These are phyloP conservation scores for Quercus mongolica DNA, from an alignment of 306 rosid species.

Conservation along the genomic window DNA sequence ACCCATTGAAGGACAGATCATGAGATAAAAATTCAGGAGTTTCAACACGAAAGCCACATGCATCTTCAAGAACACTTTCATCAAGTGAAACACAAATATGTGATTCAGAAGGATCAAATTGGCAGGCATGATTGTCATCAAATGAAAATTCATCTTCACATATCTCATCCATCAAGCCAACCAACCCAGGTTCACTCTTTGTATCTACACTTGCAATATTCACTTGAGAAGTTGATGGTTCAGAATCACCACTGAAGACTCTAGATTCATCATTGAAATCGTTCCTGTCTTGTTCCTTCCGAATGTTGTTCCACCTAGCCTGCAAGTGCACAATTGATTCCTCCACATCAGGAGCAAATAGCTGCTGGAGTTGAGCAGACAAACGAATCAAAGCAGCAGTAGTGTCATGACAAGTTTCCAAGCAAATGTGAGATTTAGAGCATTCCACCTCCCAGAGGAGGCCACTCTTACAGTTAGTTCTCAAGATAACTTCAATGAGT, in stretches of 20 bases:
- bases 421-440: conserved; percentile 57
- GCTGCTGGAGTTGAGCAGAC: conserved; percentile 80
- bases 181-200: conserved; percentile 38
- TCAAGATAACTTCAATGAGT: conserved; percentile 69
- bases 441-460: conserved; percentile 85
- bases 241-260: conserved; percentile 25
- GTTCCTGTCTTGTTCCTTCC: conserved; percentile 60
- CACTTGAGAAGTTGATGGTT: conserved; percentile 41
- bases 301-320: conserved; percentile 84
- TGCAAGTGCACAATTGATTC: conserved; percentile 91
- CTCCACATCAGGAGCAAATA: conserved; percentile 95
- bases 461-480: conserved; percentile 68
- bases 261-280: conserved; percentile 34
- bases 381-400: conserved; percentile 70
- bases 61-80: conserved; percentile 46
- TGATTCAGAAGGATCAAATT: conserved; percentile 39
- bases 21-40: conserved; percentile 41
- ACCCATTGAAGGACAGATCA: conserved; percentile 33
- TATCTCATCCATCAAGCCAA: conserved; percentile 84
- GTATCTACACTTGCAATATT: conserved; percentile 28
- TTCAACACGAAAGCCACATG: conserved; percentile 27
- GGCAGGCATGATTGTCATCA: conserved; percentile 28
- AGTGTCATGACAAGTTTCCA: conserved; percentile 89
- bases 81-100: conserved; percentile 37
- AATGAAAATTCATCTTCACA: conserved; percentile 78